A percentile compares a stretch with the other conserved stretches of the same genome.
Evolutionary conservation across 2,329 filamentous ascomycete species (phyloP).

Genomic region (Microdochium trichocladiopsis): DNA sequence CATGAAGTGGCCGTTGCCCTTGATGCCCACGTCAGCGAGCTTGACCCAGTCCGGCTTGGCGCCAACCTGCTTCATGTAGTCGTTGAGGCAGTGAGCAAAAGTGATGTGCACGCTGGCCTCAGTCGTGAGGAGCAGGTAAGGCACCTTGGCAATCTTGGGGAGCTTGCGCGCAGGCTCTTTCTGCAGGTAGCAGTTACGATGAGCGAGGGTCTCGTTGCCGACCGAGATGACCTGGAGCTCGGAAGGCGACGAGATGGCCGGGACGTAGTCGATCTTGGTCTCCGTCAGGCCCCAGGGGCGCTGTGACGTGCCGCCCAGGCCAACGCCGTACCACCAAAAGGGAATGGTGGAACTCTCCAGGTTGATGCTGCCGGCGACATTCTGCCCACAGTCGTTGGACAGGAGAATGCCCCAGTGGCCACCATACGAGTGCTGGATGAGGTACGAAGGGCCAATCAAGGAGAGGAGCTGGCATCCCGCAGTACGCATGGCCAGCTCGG

Average conservation of each 20-base stretch:
- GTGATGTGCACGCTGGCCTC: conserved; percentile 45
- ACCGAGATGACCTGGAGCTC: conserved; percentile 1
- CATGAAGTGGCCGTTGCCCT: conserved; percentile 49
- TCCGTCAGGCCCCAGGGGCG: conserved; percentile 32
- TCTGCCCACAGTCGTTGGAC: conserved; percentile 17
- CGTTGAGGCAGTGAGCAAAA: conserved; percentile 48
- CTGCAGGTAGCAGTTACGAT: conserved; percentile 4
- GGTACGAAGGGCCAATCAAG: conserved; percentile 19
- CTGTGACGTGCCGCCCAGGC: conserved; percentile 1
- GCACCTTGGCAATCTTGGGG: conserved; percentile 37
- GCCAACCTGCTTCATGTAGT: conserved; percentile 45
- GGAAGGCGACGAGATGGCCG: conserved; percentile 15
- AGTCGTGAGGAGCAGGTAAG: conserved; percentile 40
- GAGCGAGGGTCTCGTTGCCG: not conserved
- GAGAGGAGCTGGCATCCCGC: conserved; percentile 19
- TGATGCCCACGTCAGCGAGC: conserved; percentile 33
- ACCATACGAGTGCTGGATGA: conserved; percentile 23
- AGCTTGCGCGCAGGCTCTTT: conserved; percentile 27
- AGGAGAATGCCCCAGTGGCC: conserved; percentile 11
- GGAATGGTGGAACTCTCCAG: conserved; percentile 18
- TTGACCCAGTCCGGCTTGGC: conserved; percentile 33
- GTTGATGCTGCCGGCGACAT: conserved; percentile 17
- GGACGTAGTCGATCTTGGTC: conserved; percentile 32
- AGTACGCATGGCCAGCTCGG: conserved; percentile 18
- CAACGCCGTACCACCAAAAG: conserved; percentile 7